phyloP scores from a whole-genome alignment of 768 basidiomycete genomes.

The Boletales sp. region DNA sequence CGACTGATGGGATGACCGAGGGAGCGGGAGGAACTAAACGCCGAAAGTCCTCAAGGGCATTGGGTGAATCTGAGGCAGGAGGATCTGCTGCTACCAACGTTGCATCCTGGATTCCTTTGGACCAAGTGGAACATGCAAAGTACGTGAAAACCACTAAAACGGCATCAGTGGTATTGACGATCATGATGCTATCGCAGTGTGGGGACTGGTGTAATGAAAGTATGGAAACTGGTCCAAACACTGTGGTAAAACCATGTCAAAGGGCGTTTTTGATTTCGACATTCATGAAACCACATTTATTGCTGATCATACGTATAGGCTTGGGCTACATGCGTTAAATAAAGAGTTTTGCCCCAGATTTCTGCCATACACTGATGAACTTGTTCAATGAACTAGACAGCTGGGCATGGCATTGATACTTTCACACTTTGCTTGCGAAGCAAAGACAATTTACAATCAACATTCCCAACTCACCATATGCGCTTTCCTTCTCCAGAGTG shows the following conservation, averaged over 20 bases:
- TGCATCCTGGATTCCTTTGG: constrained; percentile 50
- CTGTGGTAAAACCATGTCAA: constrained; percentile 13
- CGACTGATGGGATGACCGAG: constrained; percentile 9
- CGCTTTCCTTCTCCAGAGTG: too few species aligned
- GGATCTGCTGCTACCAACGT: constrained; percentile 7
- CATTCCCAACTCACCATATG: too few species aligned
- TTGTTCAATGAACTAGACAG: too few species aligned
- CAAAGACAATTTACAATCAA: too few species aligned
- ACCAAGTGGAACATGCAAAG: constrained; percentile 60
- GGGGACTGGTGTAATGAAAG: constrained; percentile 70
- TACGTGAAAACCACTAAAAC: constrained; percentile 34
- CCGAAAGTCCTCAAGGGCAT: constrained; percentile 8
- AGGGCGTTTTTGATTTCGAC: too few species aligned
- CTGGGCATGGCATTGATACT: too few species aligned
- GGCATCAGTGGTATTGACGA: background rate
- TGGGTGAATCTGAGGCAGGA: constrained; percentile 12
- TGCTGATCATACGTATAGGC: background rate
- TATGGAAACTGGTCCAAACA: constrained; percentile 57
- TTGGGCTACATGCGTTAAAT: too few species aligned
- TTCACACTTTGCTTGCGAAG: too few species aligned
- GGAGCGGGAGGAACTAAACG: constrained; percentile 6
- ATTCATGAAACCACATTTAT: background rate
- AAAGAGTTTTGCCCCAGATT: too few species aligned
- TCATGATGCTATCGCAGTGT: constrained; percentile 41
- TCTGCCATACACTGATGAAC: too few species aligned